Conservation (phyloP, 306 rosid species). For the Pachyrhizus erosus region DNA sequence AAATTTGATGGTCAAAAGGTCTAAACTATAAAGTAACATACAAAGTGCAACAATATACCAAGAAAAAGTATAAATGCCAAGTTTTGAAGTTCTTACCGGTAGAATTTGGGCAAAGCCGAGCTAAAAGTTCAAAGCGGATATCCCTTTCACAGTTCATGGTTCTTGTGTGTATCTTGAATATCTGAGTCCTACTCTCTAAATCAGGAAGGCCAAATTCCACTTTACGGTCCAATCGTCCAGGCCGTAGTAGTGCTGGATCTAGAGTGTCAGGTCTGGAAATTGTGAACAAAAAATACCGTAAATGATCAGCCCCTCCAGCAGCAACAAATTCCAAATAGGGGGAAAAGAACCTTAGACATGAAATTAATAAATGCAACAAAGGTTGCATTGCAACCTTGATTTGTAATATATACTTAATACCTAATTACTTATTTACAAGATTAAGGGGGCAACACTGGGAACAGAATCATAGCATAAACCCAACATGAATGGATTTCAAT, state of each 20-base stretch:
- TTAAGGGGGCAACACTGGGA: background rate
- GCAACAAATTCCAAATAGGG: background rate
- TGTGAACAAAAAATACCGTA: constrained; percentile 24
- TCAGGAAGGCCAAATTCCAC: constrained; percentile 97
- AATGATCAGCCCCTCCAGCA: background rate
- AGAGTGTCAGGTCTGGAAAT: constrained; percentile 83
- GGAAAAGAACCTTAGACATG: background rate
- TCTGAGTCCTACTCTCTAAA: constrained; percentile 84
- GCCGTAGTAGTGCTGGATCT: constrained; percentile 86
- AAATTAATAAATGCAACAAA: background rate
- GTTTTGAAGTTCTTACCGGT: constrained; percentile 60
- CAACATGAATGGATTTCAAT: background rate
- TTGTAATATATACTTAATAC: too few relatives aligned
- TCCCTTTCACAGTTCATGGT: constrained; percentile 94
- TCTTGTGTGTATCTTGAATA: constrained; percentile 85
- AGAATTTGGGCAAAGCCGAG: constrained; percentile 92
- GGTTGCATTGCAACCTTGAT: background rate
- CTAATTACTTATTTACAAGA: background rate
- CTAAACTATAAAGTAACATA: background rate
- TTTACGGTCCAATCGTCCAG: constrained; percentile 88
- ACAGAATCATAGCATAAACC: background rate
- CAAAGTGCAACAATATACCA: background rate
- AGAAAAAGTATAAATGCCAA: background rate
- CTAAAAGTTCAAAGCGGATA: constrained; percentile 80
- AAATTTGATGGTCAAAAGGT: background rate